Base-by-base conservation (phyloP, 495 filamentous ascomycete species). In the Terfezia claveryi region DNA sequence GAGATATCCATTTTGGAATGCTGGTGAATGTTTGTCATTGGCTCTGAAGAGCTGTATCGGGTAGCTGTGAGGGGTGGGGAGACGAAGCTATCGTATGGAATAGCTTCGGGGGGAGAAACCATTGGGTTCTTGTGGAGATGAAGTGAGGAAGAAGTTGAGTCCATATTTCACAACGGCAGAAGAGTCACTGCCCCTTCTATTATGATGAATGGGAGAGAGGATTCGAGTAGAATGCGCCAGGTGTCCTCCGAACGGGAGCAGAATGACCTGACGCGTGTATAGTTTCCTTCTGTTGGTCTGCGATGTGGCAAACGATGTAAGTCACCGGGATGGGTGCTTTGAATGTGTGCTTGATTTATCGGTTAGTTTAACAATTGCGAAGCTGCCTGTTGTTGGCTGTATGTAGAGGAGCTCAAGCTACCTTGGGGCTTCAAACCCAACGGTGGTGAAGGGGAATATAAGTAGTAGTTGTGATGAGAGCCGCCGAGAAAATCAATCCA, bases 91-190 rank as follows among this genome's bases (percentile, higher is more conserved):
- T 46, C 41, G 50, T 62, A 51, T n/a, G 57, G 59, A 27, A 36
- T 59, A 37, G 49, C 56, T 55, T 65, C 62, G 57, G 62, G 62
- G 58, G 62, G 62, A 41, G 62, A 64, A 54, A 58, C 62, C 56
- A 65, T 23, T n/a, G 27, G 11, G n/a, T 20, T n/a, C 50, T 51
- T 51, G 16, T 51, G n/a, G 11, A 32, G 11, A 23, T 46, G 41
- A 27, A 23, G 11, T 12, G n/a, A 12, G 12, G 50, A 51, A 20
- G 50, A 51, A 32, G 50, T 51, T 20, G 50, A 51, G 12, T 51
- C 50, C 50, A 51, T 51, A 3, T 20, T 23, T 51, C 12, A 2
- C 17, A 46, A 46, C 12, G 12, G 12, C 41, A 46, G 17, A 32
- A 32, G 4, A 32, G 17, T 14, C 12, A 14, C 41, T 46, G 12